phyloP scores from a whole-genome alignment of 768 basidiomycete genomes.

The Auriscalpium vulgare region DNA sequence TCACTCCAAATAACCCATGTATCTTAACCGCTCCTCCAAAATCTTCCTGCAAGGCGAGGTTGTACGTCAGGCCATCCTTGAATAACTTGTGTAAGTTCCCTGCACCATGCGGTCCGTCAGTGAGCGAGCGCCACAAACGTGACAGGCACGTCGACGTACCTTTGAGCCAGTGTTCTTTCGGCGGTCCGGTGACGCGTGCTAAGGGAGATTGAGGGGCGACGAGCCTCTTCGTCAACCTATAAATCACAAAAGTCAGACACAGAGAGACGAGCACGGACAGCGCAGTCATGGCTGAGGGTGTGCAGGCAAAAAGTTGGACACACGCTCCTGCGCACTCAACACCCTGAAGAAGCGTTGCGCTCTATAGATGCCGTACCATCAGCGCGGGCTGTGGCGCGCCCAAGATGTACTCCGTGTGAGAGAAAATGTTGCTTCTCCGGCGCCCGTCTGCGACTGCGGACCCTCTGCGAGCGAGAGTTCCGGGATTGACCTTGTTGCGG shows the following conservation, averaged over 20 bases:
- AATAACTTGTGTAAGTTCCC: conserved; percentile 27
- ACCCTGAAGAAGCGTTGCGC: too few relatives aligned
- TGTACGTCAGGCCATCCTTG: conserved; percentile 26
- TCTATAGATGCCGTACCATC: too few relatives aligned
- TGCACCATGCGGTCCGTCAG: conserved; percentile 1
- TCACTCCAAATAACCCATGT: conserved; percentile 29
- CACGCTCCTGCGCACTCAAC: too few relatives aligned
- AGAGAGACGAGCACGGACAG: neutral
- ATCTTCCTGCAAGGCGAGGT: conserved; percentile 19
- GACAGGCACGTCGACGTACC: conserved; percentile 11
- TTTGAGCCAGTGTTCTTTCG: conserved; percentile 28
- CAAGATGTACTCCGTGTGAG: too few relatives aligned
- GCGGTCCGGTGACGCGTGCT: conserved; percentile 21
- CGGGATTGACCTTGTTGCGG: too few relatives aligned
- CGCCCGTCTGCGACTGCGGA: too few relatives aligned
- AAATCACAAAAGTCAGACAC: conserved; percentile 12
- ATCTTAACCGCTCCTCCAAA: conserved; percentile 30
- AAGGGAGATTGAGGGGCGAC: conserved; percentile 12
- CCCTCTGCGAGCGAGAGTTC: too few relatives aligned
- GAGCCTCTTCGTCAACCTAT: conserved; percentile 14
- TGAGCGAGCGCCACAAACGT: neutral
- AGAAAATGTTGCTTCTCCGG: too few relatives aligned
- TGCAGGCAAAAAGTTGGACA: too few relatives aligned
- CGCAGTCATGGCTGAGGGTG: too few relatives aligned
- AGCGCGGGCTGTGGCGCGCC: too few relatives aligned